Base-by-base conservation (phyloP, 108 stramenopile species). In the Cylindrotheca fusiformis region DNA sequence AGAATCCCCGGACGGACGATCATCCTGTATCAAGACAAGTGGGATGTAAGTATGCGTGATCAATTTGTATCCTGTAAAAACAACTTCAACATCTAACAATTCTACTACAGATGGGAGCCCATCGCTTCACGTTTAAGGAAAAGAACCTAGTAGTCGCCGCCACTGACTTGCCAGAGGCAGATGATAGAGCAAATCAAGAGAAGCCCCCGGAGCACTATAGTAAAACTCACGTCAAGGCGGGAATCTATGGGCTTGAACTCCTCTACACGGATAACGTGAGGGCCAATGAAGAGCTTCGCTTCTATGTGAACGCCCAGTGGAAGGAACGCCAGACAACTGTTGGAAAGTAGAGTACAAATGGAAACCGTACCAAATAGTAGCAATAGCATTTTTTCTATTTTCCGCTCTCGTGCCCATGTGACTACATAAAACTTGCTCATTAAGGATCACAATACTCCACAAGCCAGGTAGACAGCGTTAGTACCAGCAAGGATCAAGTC, bases 131-230 rank as follows among this genome's bases (percentile, higher is more conserved):
- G n/a, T 79, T 85, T 52, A 3, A 75, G 27, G 88, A 93, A 19
- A 76, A 74, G 41, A 85, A 93, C 72, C 53, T 89, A n/a, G 80
- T 93, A 20, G 80, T 93, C n/a, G 86, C 88, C 8, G 87, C 91
- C 19, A 93, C 91, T 3, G 91, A 93, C 68, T 70, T 93, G 66
- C 88, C 86, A n/a, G 91, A 83, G 60, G 83, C 83, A 28, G 84
- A 93, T 58, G 91, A 93, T 75, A 73, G 89, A 23, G 76, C 68
- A 8, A 76, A 76, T 8, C 67, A 70, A 67, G 65, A 67, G 63
- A 60, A 74, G 22, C 51, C 72, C n/a, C 65, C 32, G 20, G 76
- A 72, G 32, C 79, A 84, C 48, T 80, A 80, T 51, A 72, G 67
- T 63, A 74, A 80, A 53, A 78, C 77, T 17, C 83, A 78, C 55